Conservation (phyloP, 768 basidiomycete genomes). For the Filobasidium wieringae region DNA sequence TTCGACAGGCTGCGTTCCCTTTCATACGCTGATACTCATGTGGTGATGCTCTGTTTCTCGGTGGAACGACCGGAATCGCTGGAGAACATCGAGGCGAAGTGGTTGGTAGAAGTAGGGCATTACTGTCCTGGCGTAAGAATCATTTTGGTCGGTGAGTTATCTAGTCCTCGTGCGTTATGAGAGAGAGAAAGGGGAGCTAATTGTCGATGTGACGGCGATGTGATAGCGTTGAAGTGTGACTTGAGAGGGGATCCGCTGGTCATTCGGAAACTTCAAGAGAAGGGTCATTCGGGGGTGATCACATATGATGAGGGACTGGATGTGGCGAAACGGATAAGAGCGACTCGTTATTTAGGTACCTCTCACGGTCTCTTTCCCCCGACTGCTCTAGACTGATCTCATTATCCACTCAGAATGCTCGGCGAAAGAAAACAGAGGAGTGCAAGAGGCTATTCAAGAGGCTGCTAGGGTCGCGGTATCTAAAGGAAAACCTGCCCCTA, state of each 20-base stretch:
- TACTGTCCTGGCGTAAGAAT: constrained; percentile 94
- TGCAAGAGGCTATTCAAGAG: constrained; percentile 84
- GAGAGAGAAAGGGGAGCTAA: not conserved
- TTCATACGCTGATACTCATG: constrained; percentile 94
- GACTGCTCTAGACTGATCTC: not conserved
- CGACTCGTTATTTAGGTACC: constrained; percentile 76
- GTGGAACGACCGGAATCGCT: constrained; percentile 90
- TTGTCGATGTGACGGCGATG: not conserved
- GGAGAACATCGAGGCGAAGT: constrained; percentile 85
- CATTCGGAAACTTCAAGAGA: constrained; percentile 59
- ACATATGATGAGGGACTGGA: constrained; percentile 87
- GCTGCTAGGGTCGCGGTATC: constrained; percentile 38
- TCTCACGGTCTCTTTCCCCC: constrained; percentile 18
- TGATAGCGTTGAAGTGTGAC: constrained; percentile 83
- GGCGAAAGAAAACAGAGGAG: constrained; percentile 91
- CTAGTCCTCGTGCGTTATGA: not conserved
- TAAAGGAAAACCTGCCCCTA: constrained; percentile 2
- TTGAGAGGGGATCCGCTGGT: constrained; percentile 69
- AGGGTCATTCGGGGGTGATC: constrained; percentile 54
- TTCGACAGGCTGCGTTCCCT: constrained; percentile 86
- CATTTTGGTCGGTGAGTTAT: constrained; percentile 71
- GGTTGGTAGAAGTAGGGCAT: constrained; percentile 46
- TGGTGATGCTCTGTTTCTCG: constrained; percentile 95
- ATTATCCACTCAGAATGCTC: constrained; percentile 95
- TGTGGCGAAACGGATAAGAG: constrained; percentile 35